These are phyloP conservation scores for Penicillium silybi DNA, from an alignment of 495 filamentous ascomycete species.

Conservation along the genomic window DNA sequence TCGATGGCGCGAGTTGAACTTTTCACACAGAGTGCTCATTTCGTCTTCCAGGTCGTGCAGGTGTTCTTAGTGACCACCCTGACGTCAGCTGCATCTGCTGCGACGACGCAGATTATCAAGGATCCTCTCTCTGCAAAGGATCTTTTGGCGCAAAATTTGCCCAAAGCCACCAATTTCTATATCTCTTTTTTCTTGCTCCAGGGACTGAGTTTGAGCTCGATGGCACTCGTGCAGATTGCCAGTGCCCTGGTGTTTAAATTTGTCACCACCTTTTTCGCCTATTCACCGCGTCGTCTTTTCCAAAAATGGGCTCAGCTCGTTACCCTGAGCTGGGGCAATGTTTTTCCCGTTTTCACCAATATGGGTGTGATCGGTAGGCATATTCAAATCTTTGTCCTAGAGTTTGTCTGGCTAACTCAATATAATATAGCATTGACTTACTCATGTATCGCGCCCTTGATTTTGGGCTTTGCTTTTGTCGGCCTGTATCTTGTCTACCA, in stretches of 20 bases:
- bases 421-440: conserved; percentile 62
- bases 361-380: conserved; percentile 72
- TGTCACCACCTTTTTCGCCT: conserved; percentile 61
- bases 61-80: conserved; percentile 83
- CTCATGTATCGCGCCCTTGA: conserved; percentile 78
- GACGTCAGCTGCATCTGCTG: conserved; percentile 67
- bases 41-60: conserved; percentile 88
- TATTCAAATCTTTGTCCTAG: not conserved
- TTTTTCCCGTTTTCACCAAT: conserved; percentile 82
- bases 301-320: conserved; percentile 58
- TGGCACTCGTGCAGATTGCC: conserved; percentile 66
- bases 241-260: conserved; percentile 72
- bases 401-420: not conserved
- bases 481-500: conserved; percentile 80
- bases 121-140: conserved; percentile 57
- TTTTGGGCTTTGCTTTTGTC: conserved; percentile 76
- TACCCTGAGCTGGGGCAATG: conserved; percentile 73
- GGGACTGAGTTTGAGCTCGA: conserved; percentile 68
- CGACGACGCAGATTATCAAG: conserved; percentile 58
- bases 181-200: conserved; percentile 90
- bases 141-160: conserved; percentile 68
- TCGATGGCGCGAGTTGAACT: conserved; percentile 75
- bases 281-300: conserved; percentile 63
- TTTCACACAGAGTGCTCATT: conserved; percentile 83
- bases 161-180: conserved; percentile 84